Percentiles rank a stretch among this genome's conserved stretches.
These are phyloP conservation scores for Pterocarpus macrocarpus DNA, from an alignment of 306 rosid genomes.

Conservation along the genomic window DNA sequence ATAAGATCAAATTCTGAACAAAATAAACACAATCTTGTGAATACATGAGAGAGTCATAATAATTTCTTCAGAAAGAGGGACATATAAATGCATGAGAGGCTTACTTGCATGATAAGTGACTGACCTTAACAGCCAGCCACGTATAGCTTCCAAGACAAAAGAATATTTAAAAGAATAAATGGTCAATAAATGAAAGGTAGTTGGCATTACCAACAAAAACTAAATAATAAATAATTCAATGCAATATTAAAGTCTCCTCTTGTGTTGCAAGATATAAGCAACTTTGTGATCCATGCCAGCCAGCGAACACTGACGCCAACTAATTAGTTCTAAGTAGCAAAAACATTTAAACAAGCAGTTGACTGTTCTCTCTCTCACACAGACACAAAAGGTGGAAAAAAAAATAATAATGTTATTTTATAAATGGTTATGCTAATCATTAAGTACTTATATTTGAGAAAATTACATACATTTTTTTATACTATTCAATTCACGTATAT, in stretches of 20 bases:
- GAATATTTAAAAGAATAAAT: conserved; percentile 36
- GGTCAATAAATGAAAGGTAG: conserved; percentile 41
- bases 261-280: conserved; percentile 22
- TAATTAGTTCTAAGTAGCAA: conserved; percentile 7
- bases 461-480: too few relatives aligned
- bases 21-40: background rate
- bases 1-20: background rate
- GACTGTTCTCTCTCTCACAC: background rate
- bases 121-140: background rate
- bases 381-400: background rate
- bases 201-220: conserved; percentile 28
- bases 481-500: too few relatives aligned
- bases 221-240: conserved; percentile 10
- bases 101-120: conserved; percentile 20
- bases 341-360: conserved; percentile 9
- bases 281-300: conserved; percentile 39
- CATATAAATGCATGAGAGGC: conserved; percentile 24
- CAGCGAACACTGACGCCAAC: background rate
- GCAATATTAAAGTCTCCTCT: conserved; percentile 30
- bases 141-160: conserved; percentile 25
- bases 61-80: background rate
- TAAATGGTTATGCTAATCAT: background rate
- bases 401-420: background rate
- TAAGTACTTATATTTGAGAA: too few relatives aligned
- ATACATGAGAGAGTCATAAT: background rate